Conservation (phyloP, 2,329 filamentous ascomycete genomes). For the Aureobasidium melanogenum region DNA sequence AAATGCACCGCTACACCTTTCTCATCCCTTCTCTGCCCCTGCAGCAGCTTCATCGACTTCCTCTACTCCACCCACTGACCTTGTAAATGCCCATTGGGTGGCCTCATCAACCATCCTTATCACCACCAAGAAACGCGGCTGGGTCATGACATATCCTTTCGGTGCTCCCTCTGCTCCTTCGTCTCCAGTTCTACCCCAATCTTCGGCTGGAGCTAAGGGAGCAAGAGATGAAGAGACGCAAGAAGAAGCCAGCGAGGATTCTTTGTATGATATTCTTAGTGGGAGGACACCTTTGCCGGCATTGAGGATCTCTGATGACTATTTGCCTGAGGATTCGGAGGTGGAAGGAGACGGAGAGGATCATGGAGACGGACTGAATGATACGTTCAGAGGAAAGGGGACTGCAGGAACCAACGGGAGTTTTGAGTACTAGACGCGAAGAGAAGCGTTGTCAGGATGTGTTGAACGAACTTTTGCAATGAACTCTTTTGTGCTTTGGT, state of each 20-base stretch:
- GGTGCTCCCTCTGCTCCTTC: constrained; percentile 20
- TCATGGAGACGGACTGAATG: constrained; percentile 25
- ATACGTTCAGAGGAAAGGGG: constrained; percentile 35
- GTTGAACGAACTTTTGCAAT: too few species aligned
- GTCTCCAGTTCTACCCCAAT: background rate
- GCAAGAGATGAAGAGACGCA: constrained; percentile 15
- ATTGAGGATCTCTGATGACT: constrained; percentile 15
- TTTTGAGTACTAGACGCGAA: background rate
- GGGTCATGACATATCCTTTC: constrained; percentile 33
- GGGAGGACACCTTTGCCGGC: constrained; percentile 35
- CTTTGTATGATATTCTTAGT: constrained; percentile 39
- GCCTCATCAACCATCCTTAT: constrained; percentile 26
- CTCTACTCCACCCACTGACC: constrained; percentile 3
- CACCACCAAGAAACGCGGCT: constrained; percentile 27
- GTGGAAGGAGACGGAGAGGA: constrained; percentile 22
- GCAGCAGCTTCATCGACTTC: constrained; percentile 11
- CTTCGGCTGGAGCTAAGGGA: background rate
- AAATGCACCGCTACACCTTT: constrained; percentile 17
- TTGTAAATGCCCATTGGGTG: constrained; percentile 11
- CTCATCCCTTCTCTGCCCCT: constrained; percentile 5
- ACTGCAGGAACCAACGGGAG: background rate
- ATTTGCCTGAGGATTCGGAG: constrained; percentile 18
- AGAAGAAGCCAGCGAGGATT: constrained; percentile 35
- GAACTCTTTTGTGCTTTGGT: background rate
- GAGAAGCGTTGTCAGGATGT: background rate